Base-by-base conservation (phyloP, 805 yeast species). In the Grigorovia humatica region DNA sequence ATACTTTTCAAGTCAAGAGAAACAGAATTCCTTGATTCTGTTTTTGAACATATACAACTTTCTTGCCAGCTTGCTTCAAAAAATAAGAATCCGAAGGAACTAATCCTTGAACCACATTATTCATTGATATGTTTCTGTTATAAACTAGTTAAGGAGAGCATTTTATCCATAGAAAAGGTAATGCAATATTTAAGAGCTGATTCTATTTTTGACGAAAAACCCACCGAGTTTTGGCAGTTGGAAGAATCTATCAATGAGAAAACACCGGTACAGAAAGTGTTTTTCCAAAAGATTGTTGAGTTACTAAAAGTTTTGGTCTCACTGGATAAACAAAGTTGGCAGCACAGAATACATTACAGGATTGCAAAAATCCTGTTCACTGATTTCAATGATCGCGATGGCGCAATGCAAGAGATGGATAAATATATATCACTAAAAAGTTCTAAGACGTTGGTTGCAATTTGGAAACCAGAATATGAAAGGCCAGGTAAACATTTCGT, bases 381-480 rank as follows among this genome's bases (percentile, higher is more conserved):
- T 1, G 83, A 81, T 3, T 73, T 79, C 43, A 66, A 73, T 1
- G 81, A 85, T 52, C 55, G 68, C 8, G 67, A 68, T 2, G 72
- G 69, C 0, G 93, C 97, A 0, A 72, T 74, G 46, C 76, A 76
- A 12, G 88, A 85, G 56, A 79, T 91, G 78, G 71, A 78, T 1
- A 62, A 73, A 0, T 70, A 88, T 17, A 77, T 90, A 49, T 75
- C 85, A 8, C 65, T 88, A 48, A 86, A 82, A 57, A 74, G 88
- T 0, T 75, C 79, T 2, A 85, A 88, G 61, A 80, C 83, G 11
- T 74, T 93, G 42, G 80, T 90, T 1, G 84, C 80, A 57, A 86
- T 93, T 52, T 93, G 99, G 98, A 88, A 88, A 59, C 95, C 97
- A 0, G 96, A 89, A 47, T 66, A 74, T 59, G 99, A 95, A 65